phyloP scores from a whole-genome alignment of 441 rosid species.

The Arabidopsis hybrid region DNA sequence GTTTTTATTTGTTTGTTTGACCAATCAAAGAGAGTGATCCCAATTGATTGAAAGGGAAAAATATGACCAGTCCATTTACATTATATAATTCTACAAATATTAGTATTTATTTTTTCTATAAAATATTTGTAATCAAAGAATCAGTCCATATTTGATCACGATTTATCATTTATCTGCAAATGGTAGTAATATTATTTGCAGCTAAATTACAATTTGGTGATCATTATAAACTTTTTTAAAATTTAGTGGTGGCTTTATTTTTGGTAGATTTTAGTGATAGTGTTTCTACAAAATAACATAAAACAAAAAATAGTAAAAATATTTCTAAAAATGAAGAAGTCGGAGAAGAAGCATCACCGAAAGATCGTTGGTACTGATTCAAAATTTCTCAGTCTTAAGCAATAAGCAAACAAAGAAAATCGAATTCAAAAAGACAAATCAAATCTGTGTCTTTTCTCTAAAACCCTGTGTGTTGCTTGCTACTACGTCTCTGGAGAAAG shows the following conservation, averaged over 20 bases:
- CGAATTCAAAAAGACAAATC: not conserved
- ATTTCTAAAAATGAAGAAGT: constrained; percentile 23
- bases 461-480: constrained; percentile 42
- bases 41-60: not conserved
- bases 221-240: not conserved
- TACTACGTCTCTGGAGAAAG: constrained; percentile 32
- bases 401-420: constrained; percentile 35
- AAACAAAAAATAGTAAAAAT: constrained; percentile 5
- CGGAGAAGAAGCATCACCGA: constrained; percentile 47
- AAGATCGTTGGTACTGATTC: constrained; percentile 54
- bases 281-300: constrained; percentile 18
- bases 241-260: constrained; percentile 1
- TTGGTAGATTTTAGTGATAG: constrained; percentile 5
- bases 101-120: not conserved
- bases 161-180: not conserved
- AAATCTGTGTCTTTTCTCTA: constrained; percentile 36
- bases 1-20: constrained; percentile 29
- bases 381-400: constrained; percentile 28
- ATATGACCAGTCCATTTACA: constrained; percentile 5
- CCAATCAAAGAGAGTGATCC: constrained; percentile 20
- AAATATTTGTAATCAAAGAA: too few relatives aligned
- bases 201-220: constrained; percentile 7
- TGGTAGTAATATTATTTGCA: not conserved
- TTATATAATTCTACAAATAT: not conserved
- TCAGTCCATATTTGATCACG: not conserved